Conservation (phyloP, 805 yeast genomes). For the Lipomyces anomalus region DNA sequence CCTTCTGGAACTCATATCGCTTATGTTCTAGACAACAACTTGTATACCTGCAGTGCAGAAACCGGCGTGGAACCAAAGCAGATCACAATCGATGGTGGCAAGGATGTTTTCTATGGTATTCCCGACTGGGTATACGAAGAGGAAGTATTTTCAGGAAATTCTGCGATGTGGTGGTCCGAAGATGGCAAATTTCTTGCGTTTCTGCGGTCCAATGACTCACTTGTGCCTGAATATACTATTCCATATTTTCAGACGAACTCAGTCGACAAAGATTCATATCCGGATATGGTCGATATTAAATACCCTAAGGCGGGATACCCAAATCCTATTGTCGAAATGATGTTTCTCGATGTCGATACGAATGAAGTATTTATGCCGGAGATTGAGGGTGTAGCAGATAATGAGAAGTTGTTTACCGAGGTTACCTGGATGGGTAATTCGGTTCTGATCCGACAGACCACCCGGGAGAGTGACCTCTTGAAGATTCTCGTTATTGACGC, state of each 20-base stretch:
- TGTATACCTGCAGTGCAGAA: conserved; percentile 51
- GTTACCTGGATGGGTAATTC: conserved; percentile 61
- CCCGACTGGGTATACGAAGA: conserved; percentile 97
- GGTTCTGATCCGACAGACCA: conserved; percentile 52
- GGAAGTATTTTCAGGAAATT: conserved; percentile 67
- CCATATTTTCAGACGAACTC: conserved; percentile 63
- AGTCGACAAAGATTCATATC: conserved; percentile 45
- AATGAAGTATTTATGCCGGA: conserved; percentile 31
- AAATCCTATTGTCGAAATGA: conserved; percentile 61
- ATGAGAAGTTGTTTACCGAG: conserved; percentile 55
- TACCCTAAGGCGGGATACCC: conserved; percentile 81
- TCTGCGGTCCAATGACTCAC: conserved; percentile 64
- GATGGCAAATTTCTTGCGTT: conserved; percentile 59
- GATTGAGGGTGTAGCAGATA: conserved; percentile 38
- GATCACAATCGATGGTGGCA: conserved; percentile 64
- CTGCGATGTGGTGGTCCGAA: conserved; percentile 86
- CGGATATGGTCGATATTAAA: conserved; percentile 55
- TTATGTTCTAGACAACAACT: conserved; percentile 61
- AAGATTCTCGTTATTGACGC: conserved; percentile 54
- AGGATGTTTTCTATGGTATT: conserved; percentile 68
- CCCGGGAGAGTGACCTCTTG: conserved; percentile 61
- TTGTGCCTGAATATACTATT: conserved; percentile 65
- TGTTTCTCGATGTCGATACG: conserved; percentile 39
- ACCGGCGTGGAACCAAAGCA: conserved; percentile 36
- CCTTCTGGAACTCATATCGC: conserved; percentile 65